Conservation (phyloP, 1,139 yeast genomes). For the Debaryomycetaceae sp. region DNA sequence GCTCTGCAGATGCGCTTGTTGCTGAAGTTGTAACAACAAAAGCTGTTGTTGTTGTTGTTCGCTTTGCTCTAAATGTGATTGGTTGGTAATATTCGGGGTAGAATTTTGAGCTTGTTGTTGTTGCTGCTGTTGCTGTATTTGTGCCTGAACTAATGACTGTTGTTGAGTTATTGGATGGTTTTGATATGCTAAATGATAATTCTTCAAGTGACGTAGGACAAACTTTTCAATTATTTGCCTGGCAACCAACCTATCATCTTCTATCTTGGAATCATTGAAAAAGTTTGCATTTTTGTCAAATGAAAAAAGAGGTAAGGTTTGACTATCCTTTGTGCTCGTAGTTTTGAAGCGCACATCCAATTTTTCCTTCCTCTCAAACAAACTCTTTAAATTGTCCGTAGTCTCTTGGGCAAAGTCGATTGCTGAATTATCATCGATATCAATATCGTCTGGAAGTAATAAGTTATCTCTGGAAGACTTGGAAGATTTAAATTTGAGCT, state of each 20-base stretch:
- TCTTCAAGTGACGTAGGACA: slow-evolving; percentile 42
- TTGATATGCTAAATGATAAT: slow-evolving; percentile 47
- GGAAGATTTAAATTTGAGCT: slow-evolving; percentile 23
- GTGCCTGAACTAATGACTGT: slow-evolving; percentile 32
- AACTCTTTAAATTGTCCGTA: slow-evolving; percentile 28
- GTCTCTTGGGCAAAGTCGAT: slow-evolving; percentile 36
- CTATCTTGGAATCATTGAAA: slow-evolving; percentile 22
- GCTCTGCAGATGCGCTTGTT: slow-evolving; percentile 3
- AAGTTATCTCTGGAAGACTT: slow-evolving; percentile 24
- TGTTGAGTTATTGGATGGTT: slow-evolving; percentile 45
- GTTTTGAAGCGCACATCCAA: slow-evolving; percentile 32
- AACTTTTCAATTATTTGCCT: slow-evolving; percentile 43
- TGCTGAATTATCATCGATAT: slow-evolving; percentile 37
- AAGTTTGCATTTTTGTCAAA: slow-evolving; percentile 23
- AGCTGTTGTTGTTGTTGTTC: slow-evolving; percentile 14
- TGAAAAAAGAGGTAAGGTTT: slow-evolving; percentile 36
- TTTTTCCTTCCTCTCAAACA: slow-evolving; percentile 30
- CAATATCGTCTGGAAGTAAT: slow-evolving; percentile 36
- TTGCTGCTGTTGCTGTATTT: slow-evolving; percentile 23
- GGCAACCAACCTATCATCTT: slow-evolving; percentile 37
- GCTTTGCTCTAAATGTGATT: slow-evolving; percentile 26
- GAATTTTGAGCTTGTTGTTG: slow-evolving; percentile 19
- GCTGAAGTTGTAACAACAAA: slow-evolving; percentile 1
- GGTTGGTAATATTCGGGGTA: slow-evolving; percentile 20
- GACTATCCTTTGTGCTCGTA: slow-evolving; percentile 13